These are phyloP conservation scores for Multifurca ochricompacta DNA, from an alignment of 768 basidiomycete genomes.

Conservation along the genomic window DNA sequence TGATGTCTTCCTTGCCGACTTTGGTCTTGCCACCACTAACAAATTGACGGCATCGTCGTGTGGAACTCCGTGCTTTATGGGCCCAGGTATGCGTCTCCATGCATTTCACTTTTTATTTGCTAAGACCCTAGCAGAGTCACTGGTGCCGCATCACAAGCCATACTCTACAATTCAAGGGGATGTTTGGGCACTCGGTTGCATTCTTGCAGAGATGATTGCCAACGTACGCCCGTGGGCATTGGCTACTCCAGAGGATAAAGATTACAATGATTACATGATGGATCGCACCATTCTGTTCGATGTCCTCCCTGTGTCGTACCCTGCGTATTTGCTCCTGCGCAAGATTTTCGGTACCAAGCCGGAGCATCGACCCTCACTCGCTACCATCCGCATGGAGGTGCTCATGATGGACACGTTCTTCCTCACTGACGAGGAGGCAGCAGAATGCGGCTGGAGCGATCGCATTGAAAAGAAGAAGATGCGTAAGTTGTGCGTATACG, in stretches of 20 bases:
- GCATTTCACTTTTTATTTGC: background rate
- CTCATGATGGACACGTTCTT: constrained; percentile 53
- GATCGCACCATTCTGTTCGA: background rate
- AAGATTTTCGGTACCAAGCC: constrained; percentile 61
- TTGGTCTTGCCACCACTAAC: constrained; percentile 8
- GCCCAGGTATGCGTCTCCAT: background rate
- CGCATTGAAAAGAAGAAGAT: background rate
- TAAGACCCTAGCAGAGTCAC: constrained; percentile 1
- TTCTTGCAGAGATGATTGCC: constrained; percentile 12
- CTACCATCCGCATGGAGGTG: constrained; percentile 51
- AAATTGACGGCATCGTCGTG: background rate
- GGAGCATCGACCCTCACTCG: constrained; percentile 49
- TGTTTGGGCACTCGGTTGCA: constrained; percentile 16
- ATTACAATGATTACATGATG: background rate
- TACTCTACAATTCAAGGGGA: constrained; percentile 12
- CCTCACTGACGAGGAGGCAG: constrained; percentile 39
- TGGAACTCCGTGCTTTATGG: constrained; percentile 5
- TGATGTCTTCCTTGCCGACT: constrained; percentile 5
- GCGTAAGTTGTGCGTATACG: background rate
- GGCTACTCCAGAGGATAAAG: background rate
- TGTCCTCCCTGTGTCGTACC: constrained; percentile 27
- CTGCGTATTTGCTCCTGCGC: constrained; percentile 38
- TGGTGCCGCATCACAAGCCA: background rate
- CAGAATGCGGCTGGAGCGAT: background rate
- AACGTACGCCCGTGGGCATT: background rate